Conservation (phyloP, 1,139 yeast genomes). For the Suhomyces choctaworum region DNA sequence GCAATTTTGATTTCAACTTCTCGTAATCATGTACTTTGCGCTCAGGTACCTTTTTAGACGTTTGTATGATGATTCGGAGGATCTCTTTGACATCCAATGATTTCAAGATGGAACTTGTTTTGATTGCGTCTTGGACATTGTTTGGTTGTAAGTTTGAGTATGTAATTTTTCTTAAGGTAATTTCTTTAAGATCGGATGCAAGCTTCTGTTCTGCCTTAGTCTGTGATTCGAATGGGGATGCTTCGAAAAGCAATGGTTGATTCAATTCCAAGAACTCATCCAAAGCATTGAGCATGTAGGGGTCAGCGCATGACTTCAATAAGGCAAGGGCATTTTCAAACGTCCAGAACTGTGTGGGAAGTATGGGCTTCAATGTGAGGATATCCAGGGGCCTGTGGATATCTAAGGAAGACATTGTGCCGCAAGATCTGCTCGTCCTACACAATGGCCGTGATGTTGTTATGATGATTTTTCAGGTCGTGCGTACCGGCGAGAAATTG, state of each 20-base stretch:
- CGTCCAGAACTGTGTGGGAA: constrained; percentile 45
- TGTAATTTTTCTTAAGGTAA: constrained; percentile 41
- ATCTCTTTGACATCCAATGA: constrained; percentile 42
- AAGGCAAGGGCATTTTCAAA: constrained; percentile 43
- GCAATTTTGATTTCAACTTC: constrained; percentile 34
- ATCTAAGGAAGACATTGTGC: constrained; percentile 8
- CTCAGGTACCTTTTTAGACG: constrained; percentile 39
- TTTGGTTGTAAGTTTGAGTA: constrained; percentile 35
- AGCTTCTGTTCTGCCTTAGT: constrained; percentile 1
- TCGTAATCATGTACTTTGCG: constrained; percentile 21
- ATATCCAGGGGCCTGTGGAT: constrained; percentile 11
- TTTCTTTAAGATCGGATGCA: constrained; percentile 24
- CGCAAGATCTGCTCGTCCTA: constrained; percentile 1
- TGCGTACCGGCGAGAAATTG: constrained; percentile 1
- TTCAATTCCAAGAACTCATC: constrained; percentile 48
- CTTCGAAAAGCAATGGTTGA: constrained; percentile 25
- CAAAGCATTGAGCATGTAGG: constrained; percentile 39
- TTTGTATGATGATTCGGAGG: constrained; percentile 46
- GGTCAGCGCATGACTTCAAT: constrained; percentile 33
- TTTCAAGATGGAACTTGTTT: constrained; percentile 33
- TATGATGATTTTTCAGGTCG: constrained; percentile 10
- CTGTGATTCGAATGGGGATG: constrained; percentile 34
- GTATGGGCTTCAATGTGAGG: constrained; percentile 32
- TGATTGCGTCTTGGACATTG: constrained; percentile 40
- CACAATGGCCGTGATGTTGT: constrained; percentile 4